Percentiles rank a stretch among this genome's conserved stretches.
Evolutionary conservation across 139 green algal genomes (phyloP).

Genomic region (Chara braunii): DNA sequence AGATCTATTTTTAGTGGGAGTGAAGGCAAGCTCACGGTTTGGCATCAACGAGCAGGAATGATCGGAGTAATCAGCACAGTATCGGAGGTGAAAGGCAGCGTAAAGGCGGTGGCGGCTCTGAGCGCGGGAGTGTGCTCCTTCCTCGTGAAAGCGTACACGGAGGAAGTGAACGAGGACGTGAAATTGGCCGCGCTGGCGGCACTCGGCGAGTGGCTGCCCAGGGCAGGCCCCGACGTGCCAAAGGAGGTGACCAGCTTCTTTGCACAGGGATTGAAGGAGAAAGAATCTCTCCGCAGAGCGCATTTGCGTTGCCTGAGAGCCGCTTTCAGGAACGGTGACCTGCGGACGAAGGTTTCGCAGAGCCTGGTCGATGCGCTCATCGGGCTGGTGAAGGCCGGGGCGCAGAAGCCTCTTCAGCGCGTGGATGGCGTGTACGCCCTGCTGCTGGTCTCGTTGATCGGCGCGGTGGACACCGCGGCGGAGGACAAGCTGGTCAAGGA

Average conservation of each 20-base stretch:
- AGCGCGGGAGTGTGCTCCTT: background rate
- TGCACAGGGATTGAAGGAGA: slow-evolving; percentile 30
- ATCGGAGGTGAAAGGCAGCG: background rate
- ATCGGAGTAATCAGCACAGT: slow-evolving; percentile 10
- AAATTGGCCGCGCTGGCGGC: slow-evolving; percentile 4
- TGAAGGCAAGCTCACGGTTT: slow-evolving; percentile 36
- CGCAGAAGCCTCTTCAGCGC: slow-evolving; percentile 14
- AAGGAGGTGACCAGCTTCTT: slow-evolving; percentile 13
- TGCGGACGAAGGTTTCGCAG: slow-evolving; percentile 13
- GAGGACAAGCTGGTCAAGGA: slow-evolving; percentile 39
- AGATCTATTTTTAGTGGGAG: too few relatives aligned
- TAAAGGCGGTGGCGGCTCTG: background rate
- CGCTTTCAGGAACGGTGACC: slow-evolving; percentile 8
- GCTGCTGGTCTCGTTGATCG: slow-evolving; percentile 16
- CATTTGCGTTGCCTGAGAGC: slow-evolving; percentile 12
- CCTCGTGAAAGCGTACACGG: slow-evolving; percentile 16
- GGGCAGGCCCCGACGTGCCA: slow-evolving; percentile 1
- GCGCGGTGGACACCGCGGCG: slow-evolving; percentile 17
- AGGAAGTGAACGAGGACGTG: slow-evolving; percentile 41
- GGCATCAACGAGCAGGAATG: slow-evolving; percentile 24
- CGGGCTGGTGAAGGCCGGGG: slow-evolving; percentile 13
- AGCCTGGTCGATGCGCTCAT: slow-evolving; percentile 14
- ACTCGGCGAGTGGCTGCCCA: slow-evolving; percentile 25
- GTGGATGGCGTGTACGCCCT: slow-evolving; percentile 37
- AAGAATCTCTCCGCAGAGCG: slow-evolving; percentile 22